Evolutionary conservation across 768 basidiomycete genomes (phyloP).

Genomic region (Calvatia gigantea): DNA sequence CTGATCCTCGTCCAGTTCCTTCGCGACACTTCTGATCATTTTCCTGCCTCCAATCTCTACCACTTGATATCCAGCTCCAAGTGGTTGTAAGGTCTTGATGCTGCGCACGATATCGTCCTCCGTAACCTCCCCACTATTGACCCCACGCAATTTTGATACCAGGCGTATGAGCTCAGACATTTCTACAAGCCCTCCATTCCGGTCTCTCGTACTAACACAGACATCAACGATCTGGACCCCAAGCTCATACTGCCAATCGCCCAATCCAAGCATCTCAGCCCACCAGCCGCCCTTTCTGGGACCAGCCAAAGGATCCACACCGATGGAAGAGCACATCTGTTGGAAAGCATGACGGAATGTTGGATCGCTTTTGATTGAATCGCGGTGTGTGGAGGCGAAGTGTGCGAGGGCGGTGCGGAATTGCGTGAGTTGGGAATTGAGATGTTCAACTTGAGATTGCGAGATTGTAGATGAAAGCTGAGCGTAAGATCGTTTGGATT

Average conservation of each 20-base stretch:
- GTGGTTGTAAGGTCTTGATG: conserved; percentile 82
- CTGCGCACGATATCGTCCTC: conserved; percentile 83
- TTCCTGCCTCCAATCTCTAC: conserved; percentile 69
- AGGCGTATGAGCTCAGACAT: conserved; percentile 80
- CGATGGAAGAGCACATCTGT: conserved; percentile 92
- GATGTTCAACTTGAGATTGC: conserved; percentile 67
- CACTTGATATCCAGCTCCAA: conserved; percentile 90
- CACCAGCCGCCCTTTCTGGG: conserved; percentile 87
- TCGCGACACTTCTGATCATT: conserved; percentile 87
- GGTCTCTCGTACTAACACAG: conserved; percentile 81
- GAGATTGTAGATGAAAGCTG: conserved; percentile 79
- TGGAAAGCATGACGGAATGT: conserved; percentile 90
- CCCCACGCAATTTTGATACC: conserved; percentile 72
- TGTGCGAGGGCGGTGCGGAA: conserved; percentile 77
- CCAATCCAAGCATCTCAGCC: conserved; percentile 82
- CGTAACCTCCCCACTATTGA: conserved; percentile 65
- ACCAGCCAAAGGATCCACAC: conserved; percentile 91
- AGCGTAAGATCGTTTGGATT: conserved; percentile 77
- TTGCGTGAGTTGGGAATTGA: conserved; percentile 77
- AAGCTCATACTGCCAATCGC: conserved; percentile 95
- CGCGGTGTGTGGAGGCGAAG: conserved; percentile 82
- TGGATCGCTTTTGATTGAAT: conserved; percentile 80
- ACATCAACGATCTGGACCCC: conserved; percentile 94
- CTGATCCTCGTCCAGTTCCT: conserved; percentile 89
- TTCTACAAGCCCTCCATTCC: conserved; percentile 91